A percentile compares a stretch with the other conserved stretches of the same genome.
Evolutionary conservation across 208 protist species (phyloP).

Genomic region (Trypanosoma platydactyli): DNA sequence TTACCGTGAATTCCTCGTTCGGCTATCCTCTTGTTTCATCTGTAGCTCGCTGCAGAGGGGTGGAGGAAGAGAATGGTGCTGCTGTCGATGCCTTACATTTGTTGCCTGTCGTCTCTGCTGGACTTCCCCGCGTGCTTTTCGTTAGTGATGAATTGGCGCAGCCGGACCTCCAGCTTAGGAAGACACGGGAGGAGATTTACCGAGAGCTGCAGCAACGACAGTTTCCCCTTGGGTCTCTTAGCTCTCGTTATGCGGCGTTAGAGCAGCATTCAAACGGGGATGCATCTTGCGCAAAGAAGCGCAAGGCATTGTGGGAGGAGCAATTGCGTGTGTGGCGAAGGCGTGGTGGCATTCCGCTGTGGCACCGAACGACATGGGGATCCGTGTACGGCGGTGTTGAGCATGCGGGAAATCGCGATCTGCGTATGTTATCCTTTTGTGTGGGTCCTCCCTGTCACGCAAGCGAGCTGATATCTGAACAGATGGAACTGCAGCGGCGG

Average conservation of each 20-base stretch:
- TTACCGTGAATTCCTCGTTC: constrained; percentile 10
- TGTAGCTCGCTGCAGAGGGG: not conserved
- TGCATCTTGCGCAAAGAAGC: not conserved
- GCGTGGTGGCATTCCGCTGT: constrained; percentile 33
- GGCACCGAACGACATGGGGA: constrained; percentile 54
- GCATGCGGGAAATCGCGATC: constrained; percentile 16
- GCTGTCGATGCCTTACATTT: not conserved
- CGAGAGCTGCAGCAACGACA: constrained; percentile 39
- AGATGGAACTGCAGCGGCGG: constrained; percentile 25
- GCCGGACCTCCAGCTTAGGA: constrained; percentile 36
- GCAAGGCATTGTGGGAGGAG: not conserved
- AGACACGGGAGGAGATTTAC: constrained; percentile 41
- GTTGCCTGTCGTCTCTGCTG: constrained; percentile 59
- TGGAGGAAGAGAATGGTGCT: not conserved
- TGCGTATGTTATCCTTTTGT: constrained; percentile 46
- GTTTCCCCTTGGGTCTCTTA: constrained; percentile 5
- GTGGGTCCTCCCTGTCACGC: constrained; percentile 34
- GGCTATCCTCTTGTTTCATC: constrained; percentile 29
- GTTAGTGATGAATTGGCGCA: constrained; percentile 38
- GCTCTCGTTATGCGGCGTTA: too few species aligned
- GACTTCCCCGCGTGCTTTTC: constrained; percentile 55
- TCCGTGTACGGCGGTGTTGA: constrained; percentile 46
- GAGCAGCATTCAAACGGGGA: not conserved
- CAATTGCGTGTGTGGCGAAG: constrained; percentile 24
- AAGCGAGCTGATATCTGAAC: constrained; percentile 23